These are phyloP conservation scores for Aspergillus sp. DNA, from an alignment of 2,329 filamentous ascomycete genomes.

Conservation along the genomic window DNA sequence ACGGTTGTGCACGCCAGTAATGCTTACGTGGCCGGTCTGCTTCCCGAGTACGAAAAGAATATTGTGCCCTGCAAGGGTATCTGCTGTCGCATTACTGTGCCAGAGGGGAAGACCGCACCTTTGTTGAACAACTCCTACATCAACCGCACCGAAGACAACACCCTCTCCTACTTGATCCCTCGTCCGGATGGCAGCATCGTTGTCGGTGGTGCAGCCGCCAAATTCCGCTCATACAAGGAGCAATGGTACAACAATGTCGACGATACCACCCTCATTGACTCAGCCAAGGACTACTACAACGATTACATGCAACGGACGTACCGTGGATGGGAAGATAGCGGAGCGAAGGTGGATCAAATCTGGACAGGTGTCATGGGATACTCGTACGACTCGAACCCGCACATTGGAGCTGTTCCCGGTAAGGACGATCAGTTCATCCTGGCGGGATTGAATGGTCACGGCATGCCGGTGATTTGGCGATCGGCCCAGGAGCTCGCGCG, in stretches of 20 bases:
- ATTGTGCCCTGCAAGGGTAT: slow-evolving; percentile 73
- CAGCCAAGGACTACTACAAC: slow-evolving; percentile 43
- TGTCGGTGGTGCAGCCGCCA: slow-evolving; percentile 63
- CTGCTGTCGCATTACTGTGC: slow-evolving; percentile 34
- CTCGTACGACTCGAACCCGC: slow-evolving; percentile 52
- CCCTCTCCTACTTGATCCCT: slow-evolving; percentile 59
- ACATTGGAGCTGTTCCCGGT: slow-evolving; percentile 54
- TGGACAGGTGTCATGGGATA: slow-evolving; percentile 54
- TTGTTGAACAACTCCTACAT: slow-evolving; percentile 55
- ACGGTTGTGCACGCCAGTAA: slow-evolving; percentile 81
- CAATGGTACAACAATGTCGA: slow-evolving; percentile 49
- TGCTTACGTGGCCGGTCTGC: slow-evolving; percentile 74
- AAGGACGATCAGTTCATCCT: slow-evolving; percentile 55
- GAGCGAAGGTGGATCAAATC: slow-evolving; percentile 27
- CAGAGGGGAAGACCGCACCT: slow-evolving; percentile 24
- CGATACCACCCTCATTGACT: slow-evolving; percentile 52
- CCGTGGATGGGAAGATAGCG: slow-evolving; percentile 38
- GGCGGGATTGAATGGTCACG: slow-evolving; percentile 66
- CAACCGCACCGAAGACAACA: slow-evolving; percentile 51
- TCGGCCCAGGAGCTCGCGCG: slow-evolving; percentile 58
- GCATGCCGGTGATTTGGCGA: slow-evolving; percentile 65
- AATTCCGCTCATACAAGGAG: slow-evolving; percentile 23
- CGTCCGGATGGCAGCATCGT: slow-evolving; percentile 56
- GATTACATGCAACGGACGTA: slow-evolving; percentile 39
- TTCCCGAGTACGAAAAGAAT: slow-evolving; percentile 68